These are phyloP conservation scores for Trapa bicornis DNA, from an alignment of 345 rosid genomes.

Conservation along the genomic window DNA sequence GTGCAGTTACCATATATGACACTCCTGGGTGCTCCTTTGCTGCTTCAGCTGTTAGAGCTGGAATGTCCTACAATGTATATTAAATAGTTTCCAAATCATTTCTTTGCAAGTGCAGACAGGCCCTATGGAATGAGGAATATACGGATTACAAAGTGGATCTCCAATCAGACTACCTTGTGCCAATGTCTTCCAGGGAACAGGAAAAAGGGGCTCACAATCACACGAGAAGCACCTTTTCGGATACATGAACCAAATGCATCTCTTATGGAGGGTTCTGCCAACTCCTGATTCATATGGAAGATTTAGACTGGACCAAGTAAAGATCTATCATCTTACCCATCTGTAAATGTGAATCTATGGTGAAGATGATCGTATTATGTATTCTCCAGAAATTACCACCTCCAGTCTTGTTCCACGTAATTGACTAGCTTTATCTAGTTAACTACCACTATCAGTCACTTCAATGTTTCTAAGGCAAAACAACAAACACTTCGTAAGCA, in stretches of 20 bases:
- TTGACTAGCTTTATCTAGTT: not conserved
- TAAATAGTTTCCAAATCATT: not conserved
- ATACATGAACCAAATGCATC: conserved; percentile 70
- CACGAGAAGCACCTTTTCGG: conserved; percentile 60
- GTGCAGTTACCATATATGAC: conserved; percentile 66
- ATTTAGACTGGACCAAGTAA: not conserved
- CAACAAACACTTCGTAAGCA: not conserved
- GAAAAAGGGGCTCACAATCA: conserved; percentile 85
- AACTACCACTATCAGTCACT: not conserved
- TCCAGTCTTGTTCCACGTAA: too few species aligned
- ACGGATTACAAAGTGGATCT: not conserved
- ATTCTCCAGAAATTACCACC: not conserved
- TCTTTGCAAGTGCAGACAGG: not conserved
- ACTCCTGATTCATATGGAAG: conserved; percentile 32
- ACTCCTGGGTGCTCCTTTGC: conserved; percentile 66
- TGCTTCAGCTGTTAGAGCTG: conserved; percentile 79
- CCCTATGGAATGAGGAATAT: not conserved
- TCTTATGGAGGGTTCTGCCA: conserved; percentile 79
- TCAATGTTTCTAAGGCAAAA: not conserved
- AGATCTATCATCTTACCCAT: not conserved
- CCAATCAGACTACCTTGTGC: conserved; percentile 49
- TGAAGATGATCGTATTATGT: not conserved
- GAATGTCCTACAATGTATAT: conserved; percentile 51
- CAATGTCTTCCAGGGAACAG: conserved; percentile 92
- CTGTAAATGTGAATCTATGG: not conserved